Base-by-base conservation (phyloP, 768 basidiomycete species). In the Auricularia sp. region DNA sequence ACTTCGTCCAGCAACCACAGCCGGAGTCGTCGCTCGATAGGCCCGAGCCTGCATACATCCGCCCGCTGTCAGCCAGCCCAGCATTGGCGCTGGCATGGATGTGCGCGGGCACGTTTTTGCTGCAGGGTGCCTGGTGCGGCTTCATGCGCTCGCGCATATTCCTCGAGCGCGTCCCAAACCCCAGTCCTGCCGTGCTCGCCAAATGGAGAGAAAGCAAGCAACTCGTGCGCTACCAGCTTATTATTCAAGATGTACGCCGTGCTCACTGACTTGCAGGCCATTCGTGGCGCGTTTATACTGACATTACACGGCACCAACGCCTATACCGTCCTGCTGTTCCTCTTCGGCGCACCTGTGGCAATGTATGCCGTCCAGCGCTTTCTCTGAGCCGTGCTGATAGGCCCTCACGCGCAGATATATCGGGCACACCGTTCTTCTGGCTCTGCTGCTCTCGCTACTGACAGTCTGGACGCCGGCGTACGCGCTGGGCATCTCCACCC, bases 331-430 rank as follows among this genome's bases (percentile, higher is more conserved):
- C 62, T 85, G 1, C 68, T 87, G 0, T 74, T 93, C 16, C 71
- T 90, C 16, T 87, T 96, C 67, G 93, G 94, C 0, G 91, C 93
- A 10, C 89, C 91, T 3, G 68, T 89, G 16, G 67, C 77, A 36
- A 83, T 81, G 88, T 88, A 70, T 67, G 77, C 72, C 34, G 13
- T 65, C 39, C 62, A 33, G 18, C 64, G 33, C 61, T 33, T 67
- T 42, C n/a, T 36, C 59, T 24, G 29, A 24, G 45, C 47, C 4
- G 18, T 45, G 62, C 24, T 63, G 18, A 72, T 42, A 18, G 18
- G 33, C 21, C 51, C 51, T 37, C 29, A 36, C 18, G 47, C 67
- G 47, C 61, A 90, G 87, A 61, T 76, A 85, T 66, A 63, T 79
- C 51, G 59, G 77, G 6, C 83, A 87, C 56, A 96, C 92, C 0